Evolutionary conservation across 2,329 filamentous ascomycete genomes (phyloP).

Genomic region (Venturia effusa): DNA sequence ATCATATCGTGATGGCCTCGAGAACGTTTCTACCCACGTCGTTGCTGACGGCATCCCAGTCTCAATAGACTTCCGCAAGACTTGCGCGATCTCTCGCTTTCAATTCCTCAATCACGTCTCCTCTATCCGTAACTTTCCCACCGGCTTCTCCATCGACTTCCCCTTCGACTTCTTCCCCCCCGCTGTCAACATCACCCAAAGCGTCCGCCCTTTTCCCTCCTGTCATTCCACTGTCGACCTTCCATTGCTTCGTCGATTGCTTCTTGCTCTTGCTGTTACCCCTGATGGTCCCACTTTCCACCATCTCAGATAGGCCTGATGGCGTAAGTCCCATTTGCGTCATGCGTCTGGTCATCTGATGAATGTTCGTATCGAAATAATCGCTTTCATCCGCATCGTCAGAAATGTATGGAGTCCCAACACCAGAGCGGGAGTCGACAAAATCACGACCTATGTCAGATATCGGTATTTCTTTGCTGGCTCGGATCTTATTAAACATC

Average conservation of each 20-base stretch:
- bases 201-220: conserved; percentile 32
- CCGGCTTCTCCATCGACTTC: background rate
- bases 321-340: background rate
- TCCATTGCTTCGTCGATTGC: conserved; percentile 30
- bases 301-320: background rate
- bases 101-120: conserved; percentile 37
- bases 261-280: conserved; percentile 24
- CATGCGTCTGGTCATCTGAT: conserved; percentile 8
- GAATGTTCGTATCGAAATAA: conserved; percentile 10
- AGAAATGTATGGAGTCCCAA: conserved; percentile 10
- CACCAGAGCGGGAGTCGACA: conserved; percentile 34
- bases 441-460: conserved; percentile 29
- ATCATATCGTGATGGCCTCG: background rate
- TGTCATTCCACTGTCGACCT: conserved; percentile 37
- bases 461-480: background rate
- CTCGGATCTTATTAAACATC: background rate
- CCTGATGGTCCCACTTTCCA: background rate
- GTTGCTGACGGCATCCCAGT: too few relatives aligned
- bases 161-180: conserved; percentile 5
- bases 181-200: conserved; percentile 30
- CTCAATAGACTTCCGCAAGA: conserved; percentile 10
- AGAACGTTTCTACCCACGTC: too few relatives aligned
- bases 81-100: conserved; percentile 10
- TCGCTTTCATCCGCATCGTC: conserved; percentile 13
- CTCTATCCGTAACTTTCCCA: background rate